Percentiles rank a stretch among this genome's conserved stretches.
Evolutionary conservation across 2,329 filamentous ascomycete genomes (phyloP).

Genomic region (Fusarium fracticaudum): DNA sequence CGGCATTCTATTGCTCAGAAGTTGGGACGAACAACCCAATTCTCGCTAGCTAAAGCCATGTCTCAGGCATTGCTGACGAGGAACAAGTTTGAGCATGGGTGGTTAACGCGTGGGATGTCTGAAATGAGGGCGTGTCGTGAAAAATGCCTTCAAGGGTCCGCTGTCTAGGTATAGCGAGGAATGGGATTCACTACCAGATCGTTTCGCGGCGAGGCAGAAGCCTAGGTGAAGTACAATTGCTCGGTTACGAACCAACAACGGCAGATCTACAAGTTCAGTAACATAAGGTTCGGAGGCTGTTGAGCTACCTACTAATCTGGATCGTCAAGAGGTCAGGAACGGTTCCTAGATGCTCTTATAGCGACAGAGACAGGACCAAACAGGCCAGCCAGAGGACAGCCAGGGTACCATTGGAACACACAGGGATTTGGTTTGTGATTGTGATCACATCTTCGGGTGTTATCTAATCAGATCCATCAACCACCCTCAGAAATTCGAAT

Average conservation of each 20-base stretch:
- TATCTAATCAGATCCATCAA: slow-evolving; percentile 45
- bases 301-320: neutral
- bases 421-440: neutral
- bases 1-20: slow-evolving; percentile 21
- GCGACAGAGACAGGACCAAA: neutral
- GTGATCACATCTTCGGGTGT: neutral
- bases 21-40: slow-evolving; percentile 1
- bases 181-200: neutral
- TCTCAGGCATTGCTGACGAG: slow-evolving; percentile 23
- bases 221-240: neutral
- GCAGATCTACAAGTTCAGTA: neutral
- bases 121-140: neutral
- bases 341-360: neutral
- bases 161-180: neutral
- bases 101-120: slow-evolving; percentile 13
- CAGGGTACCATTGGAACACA: slow-evolving; percentile 3
- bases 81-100: slow-evolving; percentile 16
- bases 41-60: slow-evolving; percentile 2
- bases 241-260: neutral
- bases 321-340: neutral
- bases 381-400: neutral
- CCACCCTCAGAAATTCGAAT: slow-evolving; percentile 6
- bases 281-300: neutral
- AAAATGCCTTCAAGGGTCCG: neutral
- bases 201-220: neutral